phyloP scores from a whole-genome alignment of 805 yeast species.

The Wickerhamomyces queroliae region DNA sequence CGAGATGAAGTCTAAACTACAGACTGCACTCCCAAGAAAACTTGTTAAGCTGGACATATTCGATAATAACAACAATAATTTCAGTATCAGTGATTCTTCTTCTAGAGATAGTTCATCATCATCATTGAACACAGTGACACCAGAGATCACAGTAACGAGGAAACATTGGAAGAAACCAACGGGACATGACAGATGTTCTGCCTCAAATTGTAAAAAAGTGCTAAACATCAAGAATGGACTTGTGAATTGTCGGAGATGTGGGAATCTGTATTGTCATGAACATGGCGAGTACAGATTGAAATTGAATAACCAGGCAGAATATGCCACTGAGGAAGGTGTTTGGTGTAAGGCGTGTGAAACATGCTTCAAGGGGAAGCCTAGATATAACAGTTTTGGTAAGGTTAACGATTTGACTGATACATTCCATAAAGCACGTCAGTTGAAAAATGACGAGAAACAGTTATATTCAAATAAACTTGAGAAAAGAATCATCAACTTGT shows the following conservation, averaged over 20 bases:
- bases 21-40: conserved; percentile 29
- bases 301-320: conserved; percentile 40
- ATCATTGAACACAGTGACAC: conserved; percentile 7
- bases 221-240: conserved; percentile 49
- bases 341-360: conserved; percentile 66
- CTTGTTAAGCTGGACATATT: conserved; percentile 42
- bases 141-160: conserved; percentile 34
- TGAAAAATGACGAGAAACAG: conserved; percentile 40
- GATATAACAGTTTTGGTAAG: conserved; percentile 42
- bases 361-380: conserved; percentile 56
- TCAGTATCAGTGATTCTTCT: conserved; percentile 9
- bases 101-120: conserved; percentile 9
- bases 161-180: conserved; percentile 55
- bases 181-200: conserved; percentile 36
- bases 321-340: conserved; percentile 47
- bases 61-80: conserved; percentile 29
- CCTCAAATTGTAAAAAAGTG: conserved; percentile 32
- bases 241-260: conserved; percentile 75
- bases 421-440: conserved; percentile 37
- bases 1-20: conserved; percentile 32
- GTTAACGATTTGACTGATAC: conserved; percentile 36
- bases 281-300: conserved; percentile 55
- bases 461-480: conserved; percentile 54
- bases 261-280: conserved; percentile 56
- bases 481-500: conserved; percentile 48